phyloP scores from a whole-genome alignment of 2,329 filamentous ascomycete genomes.

The Dactylonectria estremocensis region DNA sequence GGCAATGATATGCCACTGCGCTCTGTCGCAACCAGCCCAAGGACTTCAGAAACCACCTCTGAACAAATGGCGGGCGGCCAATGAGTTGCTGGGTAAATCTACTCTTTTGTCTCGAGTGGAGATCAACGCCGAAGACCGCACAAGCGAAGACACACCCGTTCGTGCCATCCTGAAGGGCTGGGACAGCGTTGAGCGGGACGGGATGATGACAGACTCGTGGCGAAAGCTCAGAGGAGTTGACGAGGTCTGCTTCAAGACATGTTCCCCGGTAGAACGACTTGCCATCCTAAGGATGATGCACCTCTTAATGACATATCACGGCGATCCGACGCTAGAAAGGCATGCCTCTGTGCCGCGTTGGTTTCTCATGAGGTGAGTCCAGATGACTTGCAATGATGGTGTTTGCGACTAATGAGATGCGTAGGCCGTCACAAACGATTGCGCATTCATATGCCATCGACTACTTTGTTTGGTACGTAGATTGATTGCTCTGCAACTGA shows the following conservation, averaged over 20 bases:
- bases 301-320: constrained; percentile 46
- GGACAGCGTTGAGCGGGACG: constrained; percentile 47
- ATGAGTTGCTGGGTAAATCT: constrained; percentile 35
- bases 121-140: constrained; percentile 35
- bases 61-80: constrained; percentile 49
- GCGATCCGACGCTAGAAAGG: constrained; percentile 42
- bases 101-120: constrained; percentile 37
- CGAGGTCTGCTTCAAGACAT: constrained; percentile 42
- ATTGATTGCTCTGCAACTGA: neutral
- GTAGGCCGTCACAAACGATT: constrained; percentile 48
- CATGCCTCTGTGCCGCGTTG: constrained; percentile 44
- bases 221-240: constrained; percentile 46
- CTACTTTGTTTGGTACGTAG: constrained; percentile 50
- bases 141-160: constrained; percentile 45
- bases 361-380: constrained; percentile 46
- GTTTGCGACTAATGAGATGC: neutral
- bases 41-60: neutral
- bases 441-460: constrained; percentile 51
- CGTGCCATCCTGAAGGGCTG: constrained; percentile 48
- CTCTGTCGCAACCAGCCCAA: neutral
- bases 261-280: constrained; percentile 41
- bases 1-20: constrained; percentile 2
- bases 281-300: constrained; percentile 47
- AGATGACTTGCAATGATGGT: neutral
- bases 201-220: constrained; percentile 48